Evolutionary conservation across 495 filamentous ascomycete species (phyloP), one percentile per base, ranked within the genome.

Genomic region (Jackrogersella multiformis): DNA sequence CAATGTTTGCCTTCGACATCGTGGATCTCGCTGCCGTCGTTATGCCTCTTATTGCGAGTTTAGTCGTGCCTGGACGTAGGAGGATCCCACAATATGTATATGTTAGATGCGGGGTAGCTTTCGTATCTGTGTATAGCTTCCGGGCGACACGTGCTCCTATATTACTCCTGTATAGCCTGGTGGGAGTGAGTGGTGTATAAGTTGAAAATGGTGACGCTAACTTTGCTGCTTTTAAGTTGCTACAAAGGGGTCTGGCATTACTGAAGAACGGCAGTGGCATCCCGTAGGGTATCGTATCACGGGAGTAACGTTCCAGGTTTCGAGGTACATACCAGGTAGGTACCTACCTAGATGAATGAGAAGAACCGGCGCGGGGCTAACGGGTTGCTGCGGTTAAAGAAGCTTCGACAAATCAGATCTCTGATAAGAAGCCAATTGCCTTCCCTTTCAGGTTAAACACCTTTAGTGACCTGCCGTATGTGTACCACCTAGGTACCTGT

Each of bases 1-100:
- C 73, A 21, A 75, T 73, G 26, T 75, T 69, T 1, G 73, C 73
- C 56, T 65, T 70, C 8, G 67, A 70, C 67, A 70, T 70, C 24
- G 53, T 66, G 61, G 45, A 28, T 10, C 18, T 60, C 15, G 55
- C 20, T 48, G 42, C 15, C 42, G 56, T 61, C 28, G 45, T 38
- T 70, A 52, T 41, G 5, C 23, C 9, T 65, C 61, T 70, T 21
- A 52, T 48, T 51, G 56, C 9, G 18, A 44, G 39, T 53, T 15
- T n/a, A 5, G 30, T 64, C 2, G 39, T 30, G 15, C 35, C 21
- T 41, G 9, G n/a, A 34, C 32, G 56, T 61, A 54, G 61, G 52
- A 61, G 45, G 45, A 28, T 42, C 9, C 56, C 28, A 61, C 53
- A 30, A 66, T 66, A 57, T 32, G 56, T n/a, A n/a, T n/a, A n/a